A percentile compares a stretch with the other conserved stretches of the same genome.
Evolutionary conservation across 208 protist species (phyloP).

Genomic region (Sergeia podlipaevii): DNA sequence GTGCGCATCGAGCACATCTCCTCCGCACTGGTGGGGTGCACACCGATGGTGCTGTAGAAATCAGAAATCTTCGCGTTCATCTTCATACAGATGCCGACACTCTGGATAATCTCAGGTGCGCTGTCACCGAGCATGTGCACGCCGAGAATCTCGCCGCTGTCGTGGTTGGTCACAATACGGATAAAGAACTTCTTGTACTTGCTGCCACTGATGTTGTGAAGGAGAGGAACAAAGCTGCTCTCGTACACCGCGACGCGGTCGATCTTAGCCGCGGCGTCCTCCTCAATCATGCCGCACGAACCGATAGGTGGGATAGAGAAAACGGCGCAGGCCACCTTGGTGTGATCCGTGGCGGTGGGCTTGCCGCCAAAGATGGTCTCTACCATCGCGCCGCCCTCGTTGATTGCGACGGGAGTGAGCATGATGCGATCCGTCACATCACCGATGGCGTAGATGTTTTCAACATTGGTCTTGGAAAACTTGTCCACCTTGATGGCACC

Average conservation of each 20-base stretch:
- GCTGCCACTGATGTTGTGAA: conserved; percentile 86
- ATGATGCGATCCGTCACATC: conserved; percentile 92
- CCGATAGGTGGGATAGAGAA: conserved; percentile 91
- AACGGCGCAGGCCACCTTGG: conserved; percentile 85
- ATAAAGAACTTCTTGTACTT: conserved; percentile 87
- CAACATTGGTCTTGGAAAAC: conserved; percentile 93
- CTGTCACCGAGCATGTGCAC: conserved; percentile 87
- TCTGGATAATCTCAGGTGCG: conserved; percentile 90
- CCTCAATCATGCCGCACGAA: conserved; percentile 82
- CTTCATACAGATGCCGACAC: conserved; percentile 85
- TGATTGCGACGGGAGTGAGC: conserved; percentile 91
- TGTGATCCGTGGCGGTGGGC: conserved; percentile 68
- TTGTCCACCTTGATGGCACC: conserved; percentile 91
- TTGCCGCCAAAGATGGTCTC: conserved; percentile 86
- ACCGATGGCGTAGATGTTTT: conserved; percentile 97
- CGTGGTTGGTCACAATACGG: conserved; percentile 80
- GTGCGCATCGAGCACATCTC: conserved; percentile 90
- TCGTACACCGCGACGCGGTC: conserved; percentile 79
- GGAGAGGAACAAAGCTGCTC: conserved; percentile 81
- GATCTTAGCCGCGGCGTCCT: conserved; percentile 67
- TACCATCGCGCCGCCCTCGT: conserved; percentile 73
- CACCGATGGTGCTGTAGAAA: conserved; percentile 94
- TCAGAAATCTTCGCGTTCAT: conserved; percentile 92
- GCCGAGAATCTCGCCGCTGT: conserved; percentile 75
- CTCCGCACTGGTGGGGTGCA: conserved; percentile 96